Evolutionary conservation across 2,329 filamentous ascomycete genomes (phyloP).

Genomic region (Sordariomycetes sp.): DNA sequence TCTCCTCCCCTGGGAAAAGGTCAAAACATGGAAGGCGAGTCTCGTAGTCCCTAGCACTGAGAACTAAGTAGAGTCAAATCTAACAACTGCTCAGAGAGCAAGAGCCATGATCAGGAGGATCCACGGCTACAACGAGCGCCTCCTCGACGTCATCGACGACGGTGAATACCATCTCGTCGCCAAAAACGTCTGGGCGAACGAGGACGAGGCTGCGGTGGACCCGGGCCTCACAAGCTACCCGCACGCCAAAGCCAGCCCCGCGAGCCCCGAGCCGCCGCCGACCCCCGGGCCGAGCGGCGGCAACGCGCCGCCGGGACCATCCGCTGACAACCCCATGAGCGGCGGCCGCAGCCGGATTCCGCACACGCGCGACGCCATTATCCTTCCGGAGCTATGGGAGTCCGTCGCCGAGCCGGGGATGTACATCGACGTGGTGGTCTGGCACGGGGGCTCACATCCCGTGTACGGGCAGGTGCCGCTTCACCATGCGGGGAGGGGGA

Average conservation of each 20-base stretch:
- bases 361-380: slow-evolving; percentile 1
- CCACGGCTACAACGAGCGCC: slow-evolving; percentile 5
- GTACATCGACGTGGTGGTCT: slow-evolving; percentile 7
- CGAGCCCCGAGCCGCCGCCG: neutral
- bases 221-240: slow-evolving; percentile 6
- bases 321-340: neutral
- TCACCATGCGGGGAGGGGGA: neutral
- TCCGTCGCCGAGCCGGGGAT: slow-evolving; percentile 8
- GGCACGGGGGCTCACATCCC: slow-evolving; percentile 3
- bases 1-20: slow-evolving; percentile 8
- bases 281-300: neutral
- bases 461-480: neutral
- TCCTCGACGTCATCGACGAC: slow-evolving; percentile 2
- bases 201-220: slow-evolving; percentile 5
- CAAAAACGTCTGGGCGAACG: slow-evolving; percentile 1
- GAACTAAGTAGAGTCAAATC: neutral
- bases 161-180: slow-evolving; percentile 7
- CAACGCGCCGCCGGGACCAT: neutral
- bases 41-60: neutral
- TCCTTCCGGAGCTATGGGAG: slow-evolving; percentile 9
- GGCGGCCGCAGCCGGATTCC: neutral
- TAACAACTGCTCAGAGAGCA: slow-evolving; percentile 2
- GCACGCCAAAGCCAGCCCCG: neutral
- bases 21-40: slow-evolving; percentile 8
- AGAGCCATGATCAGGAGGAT: slow-evolving; percentile 6